A percentile compares a stretch with the other conserved stretches of the same genome.
Conservation (phyloP, 805 yeast genomes). For the Saccharomycopsis vini region DNA sequence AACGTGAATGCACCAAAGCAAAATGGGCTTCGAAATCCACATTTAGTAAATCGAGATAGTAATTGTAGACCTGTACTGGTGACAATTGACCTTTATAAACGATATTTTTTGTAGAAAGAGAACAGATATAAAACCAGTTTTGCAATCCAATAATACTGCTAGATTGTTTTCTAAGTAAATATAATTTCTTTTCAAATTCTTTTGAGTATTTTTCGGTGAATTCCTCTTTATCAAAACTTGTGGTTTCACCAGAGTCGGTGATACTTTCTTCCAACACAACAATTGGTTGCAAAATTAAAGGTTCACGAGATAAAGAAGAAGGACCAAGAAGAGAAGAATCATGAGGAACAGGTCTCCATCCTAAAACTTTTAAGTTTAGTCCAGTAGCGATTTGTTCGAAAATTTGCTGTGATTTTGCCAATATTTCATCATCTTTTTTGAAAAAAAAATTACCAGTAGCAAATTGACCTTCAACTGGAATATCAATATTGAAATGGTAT, state of each 20-base stretch:
- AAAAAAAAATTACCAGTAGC: constrained; percentile 94
- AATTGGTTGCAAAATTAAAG: constrained; percentile 86
- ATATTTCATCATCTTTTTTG: constrained; percentile 69
- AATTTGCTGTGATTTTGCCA: constrained; percentile 60
- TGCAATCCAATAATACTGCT: constrained; percentile 87
- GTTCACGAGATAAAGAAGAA: constrained; percentile 89
- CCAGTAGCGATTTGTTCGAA: constrained; percentile 74
- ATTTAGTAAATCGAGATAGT: constrained; percentile 86
- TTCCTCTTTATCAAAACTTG: constrained; percentile 36
- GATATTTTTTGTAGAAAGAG: constrained; percentile 77
- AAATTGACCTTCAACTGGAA: constrained; percentile 79
- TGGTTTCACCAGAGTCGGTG: constrained; percentile 24
- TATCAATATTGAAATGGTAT: constrained; percentile 51
- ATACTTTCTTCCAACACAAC: constrained; percentile 50
- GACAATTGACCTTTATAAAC: constrained; percentile 97
- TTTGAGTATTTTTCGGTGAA: constrained; percentile 49
- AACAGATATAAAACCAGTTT: constrained; percentile 96
- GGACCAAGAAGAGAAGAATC: constrained; percentile 94
- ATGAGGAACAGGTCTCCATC: constrained; percentile 93
- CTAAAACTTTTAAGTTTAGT: constrained; percentile 74
- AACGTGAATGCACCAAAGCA: constrained; percentile 93
- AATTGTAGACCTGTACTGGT: constrained; percentile 90
- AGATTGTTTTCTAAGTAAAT: constrained; percentile 79
- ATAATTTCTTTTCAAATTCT: constrained; percentile 74
- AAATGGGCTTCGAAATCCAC: constrained; percentile 92